Evolutionary conservation across 306 rosid species (phyloP).

Genomic region (Prosopis cineraria): DNA sequence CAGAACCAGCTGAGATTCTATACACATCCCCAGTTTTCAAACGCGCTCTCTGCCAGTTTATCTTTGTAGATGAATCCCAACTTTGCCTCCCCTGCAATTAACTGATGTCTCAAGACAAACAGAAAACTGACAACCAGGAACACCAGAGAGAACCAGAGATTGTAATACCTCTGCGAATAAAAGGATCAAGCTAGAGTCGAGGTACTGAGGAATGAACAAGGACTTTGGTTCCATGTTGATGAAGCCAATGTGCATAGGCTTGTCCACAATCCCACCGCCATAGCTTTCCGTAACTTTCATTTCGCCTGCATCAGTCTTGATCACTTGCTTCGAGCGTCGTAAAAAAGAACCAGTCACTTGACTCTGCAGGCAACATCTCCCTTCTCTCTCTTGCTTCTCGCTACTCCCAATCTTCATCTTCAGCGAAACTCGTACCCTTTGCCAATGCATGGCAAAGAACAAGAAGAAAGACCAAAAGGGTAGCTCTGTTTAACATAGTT

Average conservation of each 20-base stretch:
- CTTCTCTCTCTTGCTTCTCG: constrained; percentile 14
- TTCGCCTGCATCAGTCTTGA: constrained; percentile 77
- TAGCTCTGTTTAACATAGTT: constrained; percentile 48
- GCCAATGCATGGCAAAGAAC: constrained; percentile 62
- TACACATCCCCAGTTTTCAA: constrained; percentile 80
- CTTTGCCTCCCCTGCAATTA: constrained; percentile 72
- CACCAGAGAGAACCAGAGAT: not conserved
- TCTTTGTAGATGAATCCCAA: constrained; percentile 60
- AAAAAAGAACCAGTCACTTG: constrained; percentile 32
- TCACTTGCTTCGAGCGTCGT: constrained; percentile 46
- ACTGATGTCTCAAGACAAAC: not conserved
- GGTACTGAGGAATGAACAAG: constrained; percentile 77
- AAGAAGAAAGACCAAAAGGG: constrained; percentile 47
- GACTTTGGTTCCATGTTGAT: constrained; percentile 82
- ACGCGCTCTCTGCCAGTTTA: constrained; percentile 53
- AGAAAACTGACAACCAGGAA: not conserved
- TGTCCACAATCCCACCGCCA: constrained; percentile 43
- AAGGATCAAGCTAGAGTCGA: constrained; percentile 67
- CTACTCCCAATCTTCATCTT: constrained; percentile 37
- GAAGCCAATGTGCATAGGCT: constrained; percentile 71
- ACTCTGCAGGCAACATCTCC: not conserved
- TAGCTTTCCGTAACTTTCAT: constrained; percentile 63
- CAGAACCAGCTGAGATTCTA: constrained; percentile 78
- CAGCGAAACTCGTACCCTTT: constrained; percentile 35
- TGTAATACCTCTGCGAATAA: constrained; percentile 63